Evolutionary conservation across 2,329 filamentous ascomycete genomes (phyloP).

Genomic region (Neospermospora avenae): DNA sequence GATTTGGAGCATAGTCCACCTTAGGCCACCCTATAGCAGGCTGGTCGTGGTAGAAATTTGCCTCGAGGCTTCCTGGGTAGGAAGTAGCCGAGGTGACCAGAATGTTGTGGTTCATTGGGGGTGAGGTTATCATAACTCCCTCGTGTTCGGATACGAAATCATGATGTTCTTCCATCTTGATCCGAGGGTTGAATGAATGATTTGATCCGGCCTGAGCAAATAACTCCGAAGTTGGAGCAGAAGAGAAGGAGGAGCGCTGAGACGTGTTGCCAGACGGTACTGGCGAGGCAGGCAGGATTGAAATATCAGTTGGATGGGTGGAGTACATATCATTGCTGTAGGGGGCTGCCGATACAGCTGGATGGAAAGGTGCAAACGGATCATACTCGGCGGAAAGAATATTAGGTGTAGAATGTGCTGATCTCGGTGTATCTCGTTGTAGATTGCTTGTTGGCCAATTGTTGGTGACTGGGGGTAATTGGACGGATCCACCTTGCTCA

Average conservation of each 20-base stretch:
- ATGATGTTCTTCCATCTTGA: slow-evolving; percentile 35
- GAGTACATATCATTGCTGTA: slow-evolving; percentile 49
- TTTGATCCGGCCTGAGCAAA: slow-evolving; percentile 32
- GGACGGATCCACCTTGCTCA: slow-evolving; percentile 23
- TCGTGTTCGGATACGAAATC: slow-evolving; percentile 28
- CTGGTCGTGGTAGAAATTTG: slow-evolving; percentile 30
- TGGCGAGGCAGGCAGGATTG: slow-evolving; percentile 31
- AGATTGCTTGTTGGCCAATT: slow-evolving; percentile 28
- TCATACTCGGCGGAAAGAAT: slow-evolving; percentile 51
- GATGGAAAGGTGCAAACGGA: slow-evolving; percentile 47
- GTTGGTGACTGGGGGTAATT: slow-evolving; percentile 26
- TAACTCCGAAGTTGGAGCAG: slow-evolving; percentile 33
- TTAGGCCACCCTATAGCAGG: slow-evolving; percentile 30
- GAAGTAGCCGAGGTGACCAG: slow-evolving; percentile 25
- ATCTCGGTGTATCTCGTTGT: slow-evolving; percentile 27
- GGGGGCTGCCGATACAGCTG: slow-evolving; percentile 37
- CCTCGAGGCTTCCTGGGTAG: slow-evolving; percentile 31
- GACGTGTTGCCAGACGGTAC: slow-evolving; percentile 32
- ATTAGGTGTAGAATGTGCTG: slow-evolving; percentile 37
- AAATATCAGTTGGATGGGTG: slow-evolving; percentile 37
- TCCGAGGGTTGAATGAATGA: slow-evolving; percentile 31
- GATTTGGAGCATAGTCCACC: slow-evolving; percentile 26
- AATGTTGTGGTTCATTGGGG: slow-evolving; percentile 24
- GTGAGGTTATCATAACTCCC: slow-evolving; percentile 29
- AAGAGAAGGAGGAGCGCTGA: slow-evolving; percentile 36